Percentiles rank a stretch among this genome's conserved stretches.
These are phyloP conservation scores for Cinnamomum chago DNA, from an alignment of 164 flowering plant genomes.

Conservation along the genomic window DNA sequence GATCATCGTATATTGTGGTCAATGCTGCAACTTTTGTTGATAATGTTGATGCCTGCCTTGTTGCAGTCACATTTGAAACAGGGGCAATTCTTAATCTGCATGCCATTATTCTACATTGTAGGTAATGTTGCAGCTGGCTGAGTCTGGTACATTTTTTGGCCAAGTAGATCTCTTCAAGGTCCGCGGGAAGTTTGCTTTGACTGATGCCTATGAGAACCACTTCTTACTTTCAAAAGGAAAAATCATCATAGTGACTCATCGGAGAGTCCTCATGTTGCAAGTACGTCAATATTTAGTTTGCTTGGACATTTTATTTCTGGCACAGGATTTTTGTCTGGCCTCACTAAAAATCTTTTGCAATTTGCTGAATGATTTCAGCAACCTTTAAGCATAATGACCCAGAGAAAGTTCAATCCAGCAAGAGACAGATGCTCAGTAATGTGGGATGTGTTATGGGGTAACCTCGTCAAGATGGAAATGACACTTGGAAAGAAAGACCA, in stretches of 20 bases:
- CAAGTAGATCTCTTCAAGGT: conserved; percentile 97
- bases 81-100: conserved; percentile 6
- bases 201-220: conserved; percentile 99
- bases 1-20: too few species aligned
- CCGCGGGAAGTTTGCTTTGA: conserved; percentile 92
- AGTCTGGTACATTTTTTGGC: conserved; percentile 83
- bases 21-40: too few species aligned
- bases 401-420: conserved; percentile 90
- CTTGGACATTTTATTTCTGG: neutral
- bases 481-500: conserved; percentile 73
- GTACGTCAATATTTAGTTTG: conserved; percentile 34
- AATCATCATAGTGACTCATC: conserved; percentile 76
- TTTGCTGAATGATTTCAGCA: conserved; percentile 41
- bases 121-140: conserved; percentile 95
- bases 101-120: conserved; percentile 25
- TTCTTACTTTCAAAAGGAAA: conserved; percentile 85
- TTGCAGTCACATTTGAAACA: too few species aligned
- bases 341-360: neutral
- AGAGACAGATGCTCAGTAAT: conserved; percentile 89
- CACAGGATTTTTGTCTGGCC: neutral
- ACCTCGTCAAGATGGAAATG: conserved; percentile 77
- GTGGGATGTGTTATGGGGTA: conserved; percentile 94
- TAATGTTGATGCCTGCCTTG: too few species aligned
- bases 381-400: conserved; percentile 67
- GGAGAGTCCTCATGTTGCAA: conserved; percentile 77